Evolutionary conservation across 2,329 filamentous ascomycete genomes (phyloP).

Genomic region (Botrytis porri): DNA sequence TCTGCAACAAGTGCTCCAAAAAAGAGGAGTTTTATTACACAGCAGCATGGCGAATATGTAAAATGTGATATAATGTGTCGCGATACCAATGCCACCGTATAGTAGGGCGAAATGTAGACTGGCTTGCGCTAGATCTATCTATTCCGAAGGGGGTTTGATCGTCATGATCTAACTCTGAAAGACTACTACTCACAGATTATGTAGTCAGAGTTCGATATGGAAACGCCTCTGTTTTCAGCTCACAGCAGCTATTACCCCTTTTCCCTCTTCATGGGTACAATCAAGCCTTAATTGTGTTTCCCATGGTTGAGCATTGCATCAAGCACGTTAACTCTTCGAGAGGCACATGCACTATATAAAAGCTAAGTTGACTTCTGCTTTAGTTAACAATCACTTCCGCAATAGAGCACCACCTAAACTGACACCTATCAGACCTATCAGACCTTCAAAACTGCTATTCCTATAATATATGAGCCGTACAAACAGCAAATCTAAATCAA

Average conservation of each 20-base stretch:
- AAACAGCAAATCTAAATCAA: neutral
- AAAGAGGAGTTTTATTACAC: neutral
- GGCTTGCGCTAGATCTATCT: neutral
- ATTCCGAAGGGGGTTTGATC: neutral
- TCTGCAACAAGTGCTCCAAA: neutral
- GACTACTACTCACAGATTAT: neutral
- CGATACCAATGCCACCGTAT: neutral
- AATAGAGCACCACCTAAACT: neutral
- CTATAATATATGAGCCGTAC: neutral
- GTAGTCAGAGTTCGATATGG: neutral
- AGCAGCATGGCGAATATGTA: neutral
- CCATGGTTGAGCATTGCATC: neutral
- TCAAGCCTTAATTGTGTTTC: neutral
- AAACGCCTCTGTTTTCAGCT: neutral
- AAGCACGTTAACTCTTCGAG: neutral
- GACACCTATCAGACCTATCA: neutral
- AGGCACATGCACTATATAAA: neutral
- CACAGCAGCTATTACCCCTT: neutral
- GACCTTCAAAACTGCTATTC: neutral
- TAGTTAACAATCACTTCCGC: neutral
- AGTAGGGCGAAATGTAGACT: neutral
- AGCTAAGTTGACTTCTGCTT: neutral
- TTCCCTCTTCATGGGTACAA: neutral
- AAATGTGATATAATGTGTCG: neutral
- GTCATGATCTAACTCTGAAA: neutral